These are phyloP conservation scores for Neonectria ditissima DNA, from an alignment of 2,329 filamentous ascomycete species.

Conservation along the genomic window DNA sequence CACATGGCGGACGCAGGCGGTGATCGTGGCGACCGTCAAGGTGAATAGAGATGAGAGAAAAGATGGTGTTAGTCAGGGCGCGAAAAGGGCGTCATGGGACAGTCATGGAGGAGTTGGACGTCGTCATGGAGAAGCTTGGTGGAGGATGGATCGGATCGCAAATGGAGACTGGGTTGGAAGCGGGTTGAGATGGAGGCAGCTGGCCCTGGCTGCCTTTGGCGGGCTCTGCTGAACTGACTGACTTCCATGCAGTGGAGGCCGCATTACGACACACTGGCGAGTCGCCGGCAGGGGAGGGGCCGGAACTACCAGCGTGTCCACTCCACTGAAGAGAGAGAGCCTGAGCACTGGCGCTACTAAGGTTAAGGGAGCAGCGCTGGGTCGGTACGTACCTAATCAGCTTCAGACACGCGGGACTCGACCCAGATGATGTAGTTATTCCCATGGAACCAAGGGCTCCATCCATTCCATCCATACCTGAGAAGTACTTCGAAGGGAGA, in stretches of 20 bases:
- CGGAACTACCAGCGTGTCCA: slow-evolving; percentile 12
- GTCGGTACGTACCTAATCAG: slow-evolving; percentile 22
- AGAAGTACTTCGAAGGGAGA: not conserved
- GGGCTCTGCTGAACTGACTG: not conserved
- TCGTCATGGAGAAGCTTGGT: slow-evolving; percentile 40
- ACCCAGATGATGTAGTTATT: too few species aligned
- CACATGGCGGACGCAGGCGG: slow-evolving; percentile 80
- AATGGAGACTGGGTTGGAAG: slow-evolving; percentile 36
- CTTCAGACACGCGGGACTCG: slow-evolving; percentile 17
- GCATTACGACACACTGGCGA: slow-evolving; percentile 26
- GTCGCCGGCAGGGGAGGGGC: slow-evolving; percentile 9
- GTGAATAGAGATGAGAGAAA: slow-evolving; percentile 28
- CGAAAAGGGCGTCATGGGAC: slow-evolving; percentile 41
- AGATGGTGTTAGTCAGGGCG: slow-evolving; percentile 26
- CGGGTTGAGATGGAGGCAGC: slow-evolving; percentile 30
- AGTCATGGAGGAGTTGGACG: slow-evolving; percentile 36
- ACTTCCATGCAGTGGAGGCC: slow-evolving; percentile 8
- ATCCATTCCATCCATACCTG: not conserved
- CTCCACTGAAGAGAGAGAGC: slow-evolving; percentile 5
- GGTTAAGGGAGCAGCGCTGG: not conserved
- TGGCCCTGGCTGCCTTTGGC: slow-evolving; percentile 4
- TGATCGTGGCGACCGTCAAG: slow-evolving; percentile 44
- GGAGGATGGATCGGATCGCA: slow-evolving; percentile 27
- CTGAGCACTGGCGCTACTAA: not conserved
- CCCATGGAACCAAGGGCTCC: too few species aligned